Evolutionary conservation across 78 protist genomes (phyloP).

Genomic region (Dictyostelium brefeldianum): DNA sequence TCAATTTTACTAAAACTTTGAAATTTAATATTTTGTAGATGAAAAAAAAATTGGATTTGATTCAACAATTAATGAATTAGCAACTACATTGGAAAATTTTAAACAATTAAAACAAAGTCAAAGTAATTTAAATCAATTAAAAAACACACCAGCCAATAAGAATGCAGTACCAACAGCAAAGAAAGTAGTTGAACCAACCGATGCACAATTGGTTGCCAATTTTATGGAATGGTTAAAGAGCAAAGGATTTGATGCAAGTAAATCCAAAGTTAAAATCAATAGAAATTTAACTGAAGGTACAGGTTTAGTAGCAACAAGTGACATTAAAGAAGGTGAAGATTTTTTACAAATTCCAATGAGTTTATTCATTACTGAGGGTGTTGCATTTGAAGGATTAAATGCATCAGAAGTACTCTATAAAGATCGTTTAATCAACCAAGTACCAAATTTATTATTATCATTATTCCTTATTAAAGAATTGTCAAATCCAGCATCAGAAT

Average conservation of each 20-base stretch:
- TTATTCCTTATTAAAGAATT: constrained; percentile 37
- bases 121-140: not conserved
- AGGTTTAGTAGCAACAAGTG: constrained; percentile 46
- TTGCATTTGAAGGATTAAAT: constrained; percentile 22
- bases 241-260: constrained; percentile 44
- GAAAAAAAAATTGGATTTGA: constrained; percentile 31
- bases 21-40: not conserved
- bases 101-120: constrained; percentile 19
- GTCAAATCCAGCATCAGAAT: constrained; percentile 2
- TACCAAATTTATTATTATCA: constrained; percentile 14
- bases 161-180: not conserved
- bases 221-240: constrained; percentile 46
- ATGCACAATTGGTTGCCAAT: constrained; percentile 4
- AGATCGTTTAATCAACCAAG: constrained; percentile 1
- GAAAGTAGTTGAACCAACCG: not conserved
- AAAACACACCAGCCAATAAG: not conserved
- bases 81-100: constrained; percentile 7
- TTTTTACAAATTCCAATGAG: constrained; percentile 35
- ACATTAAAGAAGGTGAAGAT: constrained; percentile 60
- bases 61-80: not conserved
- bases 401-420: not conserved
- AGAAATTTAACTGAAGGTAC: constrained; percentile 41
- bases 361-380: not conserved
- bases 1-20: not conserved
- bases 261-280: constrained; percentile 46